Base-by-base conservation (phyloP, 148 eudicot genomes). In the Drosera capensis region DNA sequence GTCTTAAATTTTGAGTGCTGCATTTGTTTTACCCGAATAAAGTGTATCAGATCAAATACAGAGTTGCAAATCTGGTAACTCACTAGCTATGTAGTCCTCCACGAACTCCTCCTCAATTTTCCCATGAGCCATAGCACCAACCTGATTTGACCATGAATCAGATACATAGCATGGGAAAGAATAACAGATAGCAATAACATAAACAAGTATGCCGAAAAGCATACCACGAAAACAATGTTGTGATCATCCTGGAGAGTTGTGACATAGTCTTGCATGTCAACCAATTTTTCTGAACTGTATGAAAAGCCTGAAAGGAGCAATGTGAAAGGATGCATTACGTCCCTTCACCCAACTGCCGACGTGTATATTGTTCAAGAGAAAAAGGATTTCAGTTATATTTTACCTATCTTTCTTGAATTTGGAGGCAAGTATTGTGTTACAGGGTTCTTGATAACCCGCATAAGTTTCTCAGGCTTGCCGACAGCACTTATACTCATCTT, bases 51-150 rank as follows among this genome's bases (percentile, higher is more conserved):
- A n/a, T n/a, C n/a, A n/a, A n/a, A n/a, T n/a, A n/a, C n/a, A n/a
- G n/a, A n/a, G n/a, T n/a, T n/a, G n/a, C n/a, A n/a, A n/a, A n/a
- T n/a, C n/a, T n/a, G 40, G 26, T 36, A 23, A 35, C 79, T 70
- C 74, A 90, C 95, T 74, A 46, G 95, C 69, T 54, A 90, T 36
- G 48, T 70, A 80, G 58, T 90, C 95, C 42, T 90, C 95, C 4
- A 70, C 84, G 46, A 61, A 78, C 1, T 75, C 79, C 46, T 68
- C 50, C 14, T 71, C 74, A 45, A 90, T 77, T 68, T 75, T 90
- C 63, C 95, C 97, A 70, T 90, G 95, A 55, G 97, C 80, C 95
- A 90, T 90, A 44, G 97, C 95, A 70, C 97, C 97, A 57, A 90
- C 87, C 97, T 90, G 30, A 1, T 8, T 23, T n/a, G 25, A 11